Percentiles rank a stretch among this genome's conserved stretches.
Conservation (phyloP, 1,139 yeast genomes). For the Yamadazyma friedrichii region DNA sequence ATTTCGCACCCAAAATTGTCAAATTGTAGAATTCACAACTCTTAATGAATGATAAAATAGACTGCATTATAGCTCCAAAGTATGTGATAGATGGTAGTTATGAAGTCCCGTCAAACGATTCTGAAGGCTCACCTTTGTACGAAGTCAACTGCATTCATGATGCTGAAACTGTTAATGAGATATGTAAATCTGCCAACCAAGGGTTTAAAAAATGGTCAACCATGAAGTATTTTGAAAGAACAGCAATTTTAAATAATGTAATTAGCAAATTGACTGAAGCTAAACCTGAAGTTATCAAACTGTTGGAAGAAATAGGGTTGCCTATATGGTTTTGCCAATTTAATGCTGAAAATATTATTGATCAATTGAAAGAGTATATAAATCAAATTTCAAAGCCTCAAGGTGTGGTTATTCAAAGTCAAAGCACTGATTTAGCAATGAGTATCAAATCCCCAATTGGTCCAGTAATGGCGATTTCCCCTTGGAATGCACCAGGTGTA, state of each 20-base stretch:
- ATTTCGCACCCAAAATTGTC: background rate
- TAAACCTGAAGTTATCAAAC: conserved; percentile 18
- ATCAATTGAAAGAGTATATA: conserved; percentile 25
- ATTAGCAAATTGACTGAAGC: conserved; percentile 15
- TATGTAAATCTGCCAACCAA: conserved; percentile 20
- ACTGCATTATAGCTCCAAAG: background rate
- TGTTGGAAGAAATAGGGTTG: conserved; percentile 36
- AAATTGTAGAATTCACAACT: background rate
- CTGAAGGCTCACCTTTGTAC: conserved; percentile 1
- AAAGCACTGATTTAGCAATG: conserved; percentile 25
- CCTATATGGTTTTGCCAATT: conserved; percentile 37
- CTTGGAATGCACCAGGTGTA: conserved; percentile 51
- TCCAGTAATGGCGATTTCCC: conserved; percentile 43
- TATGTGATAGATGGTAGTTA: background rate
- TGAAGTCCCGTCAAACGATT: background rate
- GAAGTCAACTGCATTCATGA: conserved; percentile 8
- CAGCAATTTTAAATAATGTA: conserved; percentile 21
- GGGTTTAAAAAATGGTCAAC: conserved; percentile 32
- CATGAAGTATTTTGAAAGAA: conserved; percentile 16
- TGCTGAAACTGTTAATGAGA: conserved; percentile 3
- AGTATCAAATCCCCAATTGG: conserved; percentile 40
- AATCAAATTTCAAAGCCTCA: conserved; percentile 19
- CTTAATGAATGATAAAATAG: background rate
- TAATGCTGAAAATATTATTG: conserved; percentile 27
- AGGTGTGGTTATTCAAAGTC: conserved; percentile 24